phyloP scores from a whole-genome alignment of 805 yeast genomes.

The Wickerhamomyces bovis region DNA sequence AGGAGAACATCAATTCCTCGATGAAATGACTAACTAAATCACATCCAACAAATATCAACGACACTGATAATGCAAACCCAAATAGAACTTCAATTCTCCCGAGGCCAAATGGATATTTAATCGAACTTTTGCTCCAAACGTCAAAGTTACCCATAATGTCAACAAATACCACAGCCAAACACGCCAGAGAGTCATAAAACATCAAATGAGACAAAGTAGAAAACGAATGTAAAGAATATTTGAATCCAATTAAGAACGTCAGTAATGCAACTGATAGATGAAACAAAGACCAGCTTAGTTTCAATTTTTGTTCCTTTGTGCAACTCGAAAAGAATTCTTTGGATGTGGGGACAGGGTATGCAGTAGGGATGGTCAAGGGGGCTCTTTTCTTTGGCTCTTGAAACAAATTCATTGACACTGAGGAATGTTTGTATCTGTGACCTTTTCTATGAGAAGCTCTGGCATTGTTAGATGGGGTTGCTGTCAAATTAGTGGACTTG shows the following conservation, averaged over 20 bases:
- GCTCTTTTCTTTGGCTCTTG: slow-evolving; percentile 82
- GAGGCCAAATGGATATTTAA: slow-evolving; percentile 86
- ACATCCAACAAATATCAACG: slow-evolving; percentile 84
- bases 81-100: slow-evolving; percentile 86
- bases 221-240: slow-evolving; percentile 51
- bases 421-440: slow-evolving; percentile 91
- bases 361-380: slow-evolving; percentile 71
- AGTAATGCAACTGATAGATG: slow-evolving; percentile 52
- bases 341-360: slow-evolving; percentile 40
- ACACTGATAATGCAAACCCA: slow-evolving; percentile 81
- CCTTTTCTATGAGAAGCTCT: slow-evolving; percentile 80
- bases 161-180: slow-evolving; percentile 60
- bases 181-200: slow-evolving; percentile 81
- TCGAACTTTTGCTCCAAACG: slow-evolving; percentile 79
- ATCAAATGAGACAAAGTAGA: slow-evolving; percentile 81
- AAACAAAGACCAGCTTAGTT: slow-evolving; percentile 49
- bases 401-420: slow-evolving; percentile 92
- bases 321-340: slow-evolving; percentile 59
- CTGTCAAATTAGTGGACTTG: slow-evolving; percentile 42
- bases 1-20: slow-evolving; percentile 56
- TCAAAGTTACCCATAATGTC: slow-evolving; percentile 86
- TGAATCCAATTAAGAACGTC: slow-evolving; percentile 56
- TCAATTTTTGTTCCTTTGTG: slow-evolving; percentile 48
- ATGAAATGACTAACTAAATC: slow-evolving; percentile 83
- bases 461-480: slow-evolving; percentile 28